Percentiles rank a stretch among this genome's conserved stretches.
Conservation (phyloP, 495 filamentous ascomycete species). For the Penicillium bovifimosum region DNA sequence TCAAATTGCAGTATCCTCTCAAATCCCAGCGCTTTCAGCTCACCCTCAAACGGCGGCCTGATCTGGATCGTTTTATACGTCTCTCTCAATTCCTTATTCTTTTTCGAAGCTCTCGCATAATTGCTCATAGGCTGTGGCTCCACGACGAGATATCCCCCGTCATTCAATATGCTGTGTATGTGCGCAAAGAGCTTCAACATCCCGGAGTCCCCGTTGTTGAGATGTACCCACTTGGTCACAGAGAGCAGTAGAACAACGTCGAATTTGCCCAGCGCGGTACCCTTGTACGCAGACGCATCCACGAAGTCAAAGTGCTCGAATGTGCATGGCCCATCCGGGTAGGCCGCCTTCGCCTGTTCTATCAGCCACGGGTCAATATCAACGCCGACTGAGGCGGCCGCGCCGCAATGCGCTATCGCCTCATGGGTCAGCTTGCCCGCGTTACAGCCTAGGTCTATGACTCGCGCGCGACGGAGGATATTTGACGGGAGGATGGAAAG, state of each 20-base stretch:
- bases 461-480: conserved; percentile 24
- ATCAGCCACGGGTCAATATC: conserved; percentile 29
- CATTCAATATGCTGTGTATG: conserved; percentile 23
- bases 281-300: conserved; percentile 52
- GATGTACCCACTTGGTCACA: conserved; percentile 28
- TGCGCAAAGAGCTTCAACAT: conserved; percentile 24
- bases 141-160: conserved; percentile 25
- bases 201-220: conserved; percentile 26
- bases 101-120: conserved; percentile 27
- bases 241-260: conserved; percentile 27
- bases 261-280: conserved; percentile 29
- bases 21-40: conserved; percentile 24
- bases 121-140: conserved; percentile 31
- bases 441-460: conserved; percentile 28
- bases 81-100: conserved; percentile 28
- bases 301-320: conserved; percentile 36
- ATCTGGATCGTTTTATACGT: conserved; percentile 26
- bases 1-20: conserved; percentile 23
- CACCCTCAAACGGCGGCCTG: conserved; percentile 21
- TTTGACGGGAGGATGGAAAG: conserved; percentile 27
- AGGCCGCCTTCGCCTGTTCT: conserved; percentile 24
- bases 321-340: conserved; percentile 25
- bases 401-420: conserved; percentile 23
- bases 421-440: conserved; percentile 27
- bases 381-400: conserved; percentile 23